Base-by-base conservation (phyloP, 805 yeast species). In the Wickerhamomyces bovis region DNA sequence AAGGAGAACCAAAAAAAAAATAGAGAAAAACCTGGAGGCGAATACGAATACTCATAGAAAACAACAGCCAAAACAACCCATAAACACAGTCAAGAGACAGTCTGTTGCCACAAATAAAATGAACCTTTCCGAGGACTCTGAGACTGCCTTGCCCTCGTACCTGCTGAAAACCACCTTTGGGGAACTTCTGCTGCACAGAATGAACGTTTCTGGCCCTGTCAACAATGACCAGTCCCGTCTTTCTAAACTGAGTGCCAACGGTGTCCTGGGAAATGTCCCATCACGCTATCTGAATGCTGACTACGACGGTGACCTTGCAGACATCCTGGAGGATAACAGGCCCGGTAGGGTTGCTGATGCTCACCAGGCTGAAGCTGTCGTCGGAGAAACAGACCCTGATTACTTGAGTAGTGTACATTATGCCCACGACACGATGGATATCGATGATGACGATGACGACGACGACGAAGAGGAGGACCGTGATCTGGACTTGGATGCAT, bases 351-450 rank as follows among this genome's bases (percentile, higher is more conserved):
- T 9, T 16, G 36, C 19, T 16, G 36, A 18, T 10, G 19, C 11
- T 20, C 12, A 20, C n/a, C 23, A 36, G 15, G 20, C n/a, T 20
- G 22, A 7, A 19, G 12, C 4, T 36, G 10, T 10, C 20, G 7
- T 10, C 2, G 39, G 12, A 13, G 39, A 20, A 13, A 11, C 15
- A 6, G 23, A 36, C 7, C 39, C 22, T 20, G 25, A 20, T 18
- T 20, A 13, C 12, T 5, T 36, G 39, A 20, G 40, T 10, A 46
- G 50, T 35, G 23, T 46, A 5, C 47, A 44, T 10, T 50, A 46
- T n/a, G 40, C 44, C 26, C 25, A 48, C 23, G 52, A 51, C 18
- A 41, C 43, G 20, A 51, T 53, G 57, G 57, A 53, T 33, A 25
- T 47, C 7, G 60, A 55, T 23, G 49, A 41, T 12, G 47, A 40